A percentile compares a stretch with the other conserved stretches of the same genome.
phyloP scores from a whole-genome alignment of 345 rosid genomes.

The Lepidium aucheri region DNA sequence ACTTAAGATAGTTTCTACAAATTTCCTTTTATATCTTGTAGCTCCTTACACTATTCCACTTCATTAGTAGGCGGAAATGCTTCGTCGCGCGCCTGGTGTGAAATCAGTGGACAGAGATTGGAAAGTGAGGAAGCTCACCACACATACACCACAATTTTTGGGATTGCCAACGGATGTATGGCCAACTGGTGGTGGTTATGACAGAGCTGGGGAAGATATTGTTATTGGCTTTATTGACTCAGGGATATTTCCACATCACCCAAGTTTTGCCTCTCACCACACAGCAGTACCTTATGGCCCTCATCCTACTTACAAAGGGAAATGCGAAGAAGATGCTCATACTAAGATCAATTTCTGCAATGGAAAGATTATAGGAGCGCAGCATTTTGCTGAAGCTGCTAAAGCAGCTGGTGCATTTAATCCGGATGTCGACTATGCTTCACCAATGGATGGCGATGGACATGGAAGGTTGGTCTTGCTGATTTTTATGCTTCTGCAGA shows the following conservation, averaged over 20 bases:
- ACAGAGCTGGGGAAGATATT: slow-evolving; percentile 89
- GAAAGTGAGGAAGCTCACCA: slow-evolving; percentile 93
- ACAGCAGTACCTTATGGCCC: slow-evolving; percentile 73
- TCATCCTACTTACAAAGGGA: slow-evolving; percentile 80
- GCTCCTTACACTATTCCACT: slow-evolving; percentile 40
- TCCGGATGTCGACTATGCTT: slow-evolving; percentile 80
- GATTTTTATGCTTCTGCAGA: background rate
- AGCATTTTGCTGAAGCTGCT: slow-evolving; percentile 95
- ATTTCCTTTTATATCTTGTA: background rate
- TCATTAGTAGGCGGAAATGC: slow-evolving; percentile 83
- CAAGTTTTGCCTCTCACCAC: slow-evolving; percentile 73
- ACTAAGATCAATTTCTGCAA: slow-evolving; percentile 67
- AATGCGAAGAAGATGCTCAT: slow-evolving; percentile 80
- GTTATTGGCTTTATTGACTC: slow-evolving; percentile 96
- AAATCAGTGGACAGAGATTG: slow-evolving; percentile 89
- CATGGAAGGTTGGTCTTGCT: slow-evolving; percentile 73
- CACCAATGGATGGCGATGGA: slow-evolving; percentile 99
- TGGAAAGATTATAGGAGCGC: slow-evolving; percentile 98
- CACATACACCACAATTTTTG: slow-evolving; percentile 94
- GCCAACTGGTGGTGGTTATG: slow-evolving; percentile 98
- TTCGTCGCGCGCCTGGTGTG: slow-evolving; percentile 69
- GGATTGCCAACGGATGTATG: slow-evolving; percentile 98
- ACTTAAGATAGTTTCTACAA: background rate
- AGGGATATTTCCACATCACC: slow-evolving; percentile 87
- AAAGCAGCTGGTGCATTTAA: slow-evolving; percentile 87